A percentile compares a stretch with the other conserved stretches of the same genome.
Evolutionary conservation across 164 flowering plant genomes (phyloP).

Genomic region (Annona cherimola): DNA sequence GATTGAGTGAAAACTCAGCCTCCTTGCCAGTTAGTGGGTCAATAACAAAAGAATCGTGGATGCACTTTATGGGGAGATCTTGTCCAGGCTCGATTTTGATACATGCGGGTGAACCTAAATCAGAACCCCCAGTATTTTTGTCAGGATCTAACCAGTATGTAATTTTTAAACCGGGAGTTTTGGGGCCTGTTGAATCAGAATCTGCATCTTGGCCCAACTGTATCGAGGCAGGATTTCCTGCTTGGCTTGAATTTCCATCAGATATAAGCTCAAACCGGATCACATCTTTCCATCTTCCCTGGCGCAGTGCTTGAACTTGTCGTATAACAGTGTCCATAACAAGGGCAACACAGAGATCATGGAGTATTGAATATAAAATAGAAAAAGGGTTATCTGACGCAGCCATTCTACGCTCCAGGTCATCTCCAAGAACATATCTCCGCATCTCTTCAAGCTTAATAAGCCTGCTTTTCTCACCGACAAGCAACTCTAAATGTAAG

Average conservation of each 20-base stretch:
- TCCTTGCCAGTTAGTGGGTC: slow-evolving; percentile 83
- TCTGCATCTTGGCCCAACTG: slow-evolving; percentile 75
- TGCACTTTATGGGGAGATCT: slow-evolving; percentile 75
- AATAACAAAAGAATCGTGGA: slow-evolving; percentile 76
- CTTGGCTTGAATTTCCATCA: slow-evolving; percentile 53
- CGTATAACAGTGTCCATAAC: slow-evolving; percentile 92
- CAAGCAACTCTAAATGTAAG: slow-evolving; percentile 87
- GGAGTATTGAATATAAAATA: slow-evolving; percentile 76
- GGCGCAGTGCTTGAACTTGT: slow-evolving; percentile 79
- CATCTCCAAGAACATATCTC: slow-evolving; percentile 85
- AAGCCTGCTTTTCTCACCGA: slow-evolving; percentile 82
- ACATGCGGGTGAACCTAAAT: slow-evolving; percentile 58
- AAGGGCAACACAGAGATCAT: slow-evolving; percentile 88
- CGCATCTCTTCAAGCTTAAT: slow-evolving; percentile 75
- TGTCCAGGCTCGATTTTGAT: slow-evolving; percentile 89
- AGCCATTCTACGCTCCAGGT: slow-evolving; percentile 95
- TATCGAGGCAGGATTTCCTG: slow-evolving; percentile 36
- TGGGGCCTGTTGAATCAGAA: slow-evolving; percentile 59
- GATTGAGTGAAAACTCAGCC: slow-evolving; percentile 75
- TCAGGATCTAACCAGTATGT: slow-evolving; percentile 81
- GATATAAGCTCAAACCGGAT: slow-evolving; percentile 86
- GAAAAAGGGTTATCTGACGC: slow-evolving; percentile 77
- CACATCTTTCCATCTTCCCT: slow-evolving; percentile 95
- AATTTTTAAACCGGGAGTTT: slow-evolving; percentile 85
- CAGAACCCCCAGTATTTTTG: slow-evolving; percentile 49